phyloP scores from a whole-genome alignment of 805 yeast genomes.

The Nakazawaea pomicola region DNA sequence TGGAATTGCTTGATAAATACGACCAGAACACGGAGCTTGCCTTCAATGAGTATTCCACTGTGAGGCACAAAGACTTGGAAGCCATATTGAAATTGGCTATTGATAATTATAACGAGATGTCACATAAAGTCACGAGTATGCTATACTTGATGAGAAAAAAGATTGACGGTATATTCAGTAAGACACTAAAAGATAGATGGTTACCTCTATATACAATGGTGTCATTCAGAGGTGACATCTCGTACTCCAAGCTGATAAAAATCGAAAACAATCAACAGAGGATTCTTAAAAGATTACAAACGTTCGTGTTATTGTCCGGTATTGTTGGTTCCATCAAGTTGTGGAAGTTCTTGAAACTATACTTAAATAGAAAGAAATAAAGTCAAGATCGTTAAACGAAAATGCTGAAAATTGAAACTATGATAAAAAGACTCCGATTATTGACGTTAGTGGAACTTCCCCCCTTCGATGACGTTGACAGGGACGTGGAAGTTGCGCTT shows the following conservation, averaged over 20 bases:
- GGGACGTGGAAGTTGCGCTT: not conserved
- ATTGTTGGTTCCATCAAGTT: not conserved
- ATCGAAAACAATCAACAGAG: conserved; percentile 49
- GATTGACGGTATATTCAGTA: conserved; percentile 62
- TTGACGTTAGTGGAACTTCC: no score
- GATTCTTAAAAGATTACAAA: conserved; percentile 32
- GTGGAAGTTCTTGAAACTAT: not conserved
- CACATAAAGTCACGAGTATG: conserved; percentile 65
- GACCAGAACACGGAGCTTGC: conserved; percentile 39
- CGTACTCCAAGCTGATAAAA: conserved; percentile 63
- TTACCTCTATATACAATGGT: conserved; percentile 90
- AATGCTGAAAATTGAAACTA: no score
- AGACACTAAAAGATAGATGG: conserved; percentile 59
- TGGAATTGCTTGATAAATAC: conserved; percentile 39
- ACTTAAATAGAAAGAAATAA: not conserved
- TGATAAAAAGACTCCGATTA: no score
- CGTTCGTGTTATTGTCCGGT: not conserved
- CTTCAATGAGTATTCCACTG: conserved; percentile 47
- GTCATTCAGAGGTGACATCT: conserved; percentile 78
- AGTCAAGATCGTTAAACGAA: no score
- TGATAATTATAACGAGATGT: conserved; percentile 83
- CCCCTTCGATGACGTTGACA: not conserved
- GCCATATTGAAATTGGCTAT: conserved; percentile 78
- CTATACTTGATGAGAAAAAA: conserved; percentile 60
- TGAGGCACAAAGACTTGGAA: conserved; percentile 59